A percentile compares a stretch with the other conserved stretches of the same genome.
Conservation (phyloP, 2,329 filamentous ascomycete genomes). For the Gremmenia infestans region DNA sequence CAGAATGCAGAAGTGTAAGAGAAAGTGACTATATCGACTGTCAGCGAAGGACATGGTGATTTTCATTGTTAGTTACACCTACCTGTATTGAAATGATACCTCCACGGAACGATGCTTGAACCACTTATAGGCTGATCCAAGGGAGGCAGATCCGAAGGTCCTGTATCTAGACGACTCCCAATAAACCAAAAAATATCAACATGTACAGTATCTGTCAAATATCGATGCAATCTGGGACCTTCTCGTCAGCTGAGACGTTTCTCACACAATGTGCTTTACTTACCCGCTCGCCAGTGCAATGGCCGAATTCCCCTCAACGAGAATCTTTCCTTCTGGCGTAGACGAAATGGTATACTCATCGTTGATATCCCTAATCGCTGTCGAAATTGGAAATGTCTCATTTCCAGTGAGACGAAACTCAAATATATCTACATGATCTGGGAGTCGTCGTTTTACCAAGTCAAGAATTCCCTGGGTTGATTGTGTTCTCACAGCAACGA, state of each 20-base stretch:
- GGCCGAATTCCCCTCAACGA: conserved; percentile 32
- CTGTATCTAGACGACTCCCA: conserved; percentile 36
- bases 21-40: conserved; percentile 39
- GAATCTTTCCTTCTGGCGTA: conserved; percentile 24
- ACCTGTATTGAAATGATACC: conserved; percentile 49
- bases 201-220: conserved; percentile 37
- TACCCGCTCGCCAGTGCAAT: conserved; percentile 34
- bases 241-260: background rate
- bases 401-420: conserved; percentile 13
- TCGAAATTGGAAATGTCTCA: background rate
- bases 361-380: conserved; percentile 2
- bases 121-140: conserved; percentile 34
- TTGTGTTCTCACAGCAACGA: background rate
- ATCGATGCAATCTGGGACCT: conserved; percentile 34
- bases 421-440: conserved; percentile 17
- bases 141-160: conserved; percentile 29
- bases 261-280: background rate
- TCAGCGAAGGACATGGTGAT: background rate
- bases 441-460: conserved; percentile 18
- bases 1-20: conserved; percentile 48
- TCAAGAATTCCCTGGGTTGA: conserved; percentile 17
- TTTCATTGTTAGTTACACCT: background rate
- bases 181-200: conserved; percentile 45
- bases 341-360: conserved; percentile 21
- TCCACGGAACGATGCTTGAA: conserved; percentile 39